phyloP scores from a whole-genome alignment of 2,329 filamentous ascomycete genomes.

The Xylaria sp. region DNA sequence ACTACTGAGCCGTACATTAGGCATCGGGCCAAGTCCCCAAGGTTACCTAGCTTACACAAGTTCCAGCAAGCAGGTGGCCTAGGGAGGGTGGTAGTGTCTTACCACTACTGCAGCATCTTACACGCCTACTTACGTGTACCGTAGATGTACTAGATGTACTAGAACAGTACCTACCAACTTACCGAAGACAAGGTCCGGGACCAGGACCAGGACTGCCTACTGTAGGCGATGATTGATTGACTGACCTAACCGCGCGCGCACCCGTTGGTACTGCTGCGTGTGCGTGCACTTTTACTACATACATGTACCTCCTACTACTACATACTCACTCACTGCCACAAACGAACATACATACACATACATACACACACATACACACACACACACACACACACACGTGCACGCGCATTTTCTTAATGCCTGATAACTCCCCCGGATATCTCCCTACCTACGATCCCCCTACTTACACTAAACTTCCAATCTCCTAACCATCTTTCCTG shows the following conservation, averaged over 20 bases:
- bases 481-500: not conserved
- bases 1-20: not conserved
- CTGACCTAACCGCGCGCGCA: slow-evolving; percentile 9
- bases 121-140: no score
- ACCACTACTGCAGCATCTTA: not conserved
- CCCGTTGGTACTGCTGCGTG: no score
- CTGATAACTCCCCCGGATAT: slow-evolving; percentile 15
- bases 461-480: not conserved
- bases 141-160: no score
- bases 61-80: no score
- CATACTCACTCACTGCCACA: no score
- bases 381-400: not conserved
- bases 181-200: not conserved
- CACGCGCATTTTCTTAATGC: slow-evolving; percentile 6
- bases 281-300: no score
- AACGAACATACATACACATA: no score
- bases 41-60: not conserved
- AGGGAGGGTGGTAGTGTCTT: not conserved
- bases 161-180: no score
- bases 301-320: no score
- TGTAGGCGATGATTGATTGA: slow-evolving; percentile 1
- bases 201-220: not conserved
- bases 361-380: not conserved
- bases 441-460: no score
- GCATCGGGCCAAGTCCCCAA: not conserved